Evolutionary conservation across 495 filamentous ascomycete genomes (phyloP), one percentile per base, ranked within the genome.

Genomic region (Echria macrotheca): DNA sequence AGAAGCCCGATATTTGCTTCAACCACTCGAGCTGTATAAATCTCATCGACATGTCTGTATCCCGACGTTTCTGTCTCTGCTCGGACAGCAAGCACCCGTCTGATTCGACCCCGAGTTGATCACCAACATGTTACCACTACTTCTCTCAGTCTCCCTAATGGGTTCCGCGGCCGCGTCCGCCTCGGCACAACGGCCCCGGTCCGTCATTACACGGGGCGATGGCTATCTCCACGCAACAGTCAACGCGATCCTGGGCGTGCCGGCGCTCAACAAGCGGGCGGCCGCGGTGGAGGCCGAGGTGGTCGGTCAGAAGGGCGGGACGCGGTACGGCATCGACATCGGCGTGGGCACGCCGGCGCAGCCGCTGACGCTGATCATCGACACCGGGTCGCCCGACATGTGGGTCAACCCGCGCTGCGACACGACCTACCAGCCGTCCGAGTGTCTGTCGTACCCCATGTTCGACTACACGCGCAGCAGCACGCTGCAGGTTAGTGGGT

Each of bases 381-480:
- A 75, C 23, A 75, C 72, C 0, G 70, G 70, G 17, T 64, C 68
- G 18, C 63, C 69, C 11, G 72, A 74, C 44, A 48, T 70, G 3
- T 75, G 72, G 72, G 65, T 74, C 17, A 69, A 72, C 26, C 71
- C 71, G 3, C 32, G 55, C 1, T 74, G 71, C 40, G 44, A 52
- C 1, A 50, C 59, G 6, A 45, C 68, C 4, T 58, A 53, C 6
- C 35, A 59, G 14, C 41, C 46, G 2, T 31, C 45, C 1, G 60
- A 59, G 25, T 74, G 69, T 46, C 7, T 26, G 0, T 24, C 35
- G 0, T 60, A 64, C n/a, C 55, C 66, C 1, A 56, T 49, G 5
- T 74, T 67, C 41, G 65, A 71, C 35, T 58, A 58, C 17, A 25
- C 24, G 6, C 46, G 50, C 25, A 72, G 69, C 26, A 37, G 50